A percentile compares a stretch with the other conserved stretches of the same genome.
phyloP scores from a whole-genome alignment of 129 eudicot species.

The Artemisia annua region DNA sequence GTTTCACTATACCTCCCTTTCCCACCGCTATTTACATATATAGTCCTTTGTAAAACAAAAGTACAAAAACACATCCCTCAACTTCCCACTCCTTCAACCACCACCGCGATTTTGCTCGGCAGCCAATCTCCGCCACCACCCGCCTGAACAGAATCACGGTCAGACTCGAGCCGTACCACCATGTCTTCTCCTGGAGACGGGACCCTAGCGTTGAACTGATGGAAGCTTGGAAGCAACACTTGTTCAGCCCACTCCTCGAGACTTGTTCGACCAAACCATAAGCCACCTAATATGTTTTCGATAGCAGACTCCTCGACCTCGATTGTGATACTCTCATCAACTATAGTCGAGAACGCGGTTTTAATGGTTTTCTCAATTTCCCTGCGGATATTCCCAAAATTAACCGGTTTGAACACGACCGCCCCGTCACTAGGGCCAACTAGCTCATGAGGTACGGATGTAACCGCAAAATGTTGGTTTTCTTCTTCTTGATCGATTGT shows the following conservation, averaged over 20 bases:
- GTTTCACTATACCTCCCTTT: slow-evolving; percentile 40
- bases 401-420: slow-evolving; percentile 70
- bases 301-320: slow-evolving; percentile 70
- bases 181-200: slow-evolving; percentile 22
- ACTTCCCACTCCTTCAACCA: slow-evolving; percentile 38
- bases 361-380: slow-evolving; percentile 69
- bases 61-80: slow-evolving; percentile 17
- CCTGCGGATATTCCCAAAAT: slow-evolving; percentile 44
- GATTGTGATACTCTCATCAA: slow-evolving; percentile 48
- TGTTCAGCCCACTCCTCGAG: slow-evolving; percentile 69
- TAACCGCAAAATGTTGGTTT: slow-evolving; percentile 42
- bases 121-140: slow-evolving; percentile 60
- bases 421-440: slow-evolving; percentile 60
- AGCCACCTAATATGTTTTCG: slow-evolving; percentile 68
- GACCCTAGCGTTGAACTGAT: slow-evolving; percentile 31
- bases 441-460: slow-evolving; percentile 70
- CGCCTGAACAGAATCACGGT: slow-evolving; percentile 33
- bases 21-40: slow-evolving; percentile 37
- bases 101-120: slow-evolving; percentile 63
- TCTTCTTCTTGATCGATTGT: slow-evolving; percentile 79
- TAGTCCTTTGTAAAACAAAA: slow-evolving; percentile 10
- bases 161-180: slow-evolving; percentile 58
- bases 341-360: slow-evolving; percentile 39
- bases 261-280: slow-evolving; percentile 69
- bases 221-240: slow-evolving; percentile 52